Conservation (phyloP, 306 rosid genomes). For the Pterocarpus santalinus region DNA sequence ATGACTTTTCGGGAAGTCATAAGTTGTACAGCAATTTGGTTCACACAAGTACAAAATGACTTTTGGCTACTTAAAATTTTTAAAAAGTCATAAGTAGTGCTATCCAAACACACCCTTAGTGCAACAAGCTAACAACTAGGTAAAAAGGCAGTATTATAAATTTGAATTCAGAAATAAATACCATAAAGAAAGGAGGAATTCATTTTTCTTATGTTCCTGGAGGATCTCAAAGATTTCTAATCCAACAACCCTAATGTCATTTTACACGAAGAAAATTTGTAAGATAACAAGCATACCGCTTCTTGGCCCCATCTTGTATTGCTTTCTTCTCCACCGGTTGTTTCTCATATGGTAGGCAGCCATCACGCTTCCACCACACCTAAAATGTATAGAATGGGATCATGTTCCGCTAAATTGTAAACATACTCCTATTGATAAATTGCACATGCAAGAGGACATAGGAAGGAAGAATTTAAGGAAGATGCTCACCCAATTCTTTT, state of each 20-base stretch:
- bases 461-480: slow-evolving; percentile 29
- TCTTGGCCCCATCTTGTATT: slow-evolving; percentile 75
- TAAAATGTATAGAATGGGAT: slow-evolving; percentile 46
- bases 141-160: neutral
- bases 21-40: no score
- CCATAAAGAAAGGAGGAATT: neutral
- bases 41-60: no score
- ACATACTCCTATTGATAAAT: slow-evolving; percentile 17
- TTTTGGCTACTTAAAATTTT: no score
- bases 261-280: slow-evolving; percentile 8
- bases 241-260: slow-evolving; percentile 14
- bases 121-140: slow-evolving; percentile 19
- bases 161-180: slow-evolving; percentile 35
- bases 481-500: slow-evolving; percentile 90
- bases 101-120: no score
- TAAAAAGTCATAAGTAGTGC: no score
- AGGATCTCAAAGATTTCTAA: slow-evolving; percentile 31
- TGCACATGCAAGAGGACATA: neutral
- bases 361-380: slow-evolving; percentile 99
- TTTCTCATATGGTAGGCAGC: slow-evolving; percentile 93
- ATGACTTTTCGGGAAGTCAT: no score
- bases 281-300: slow-evolving; percentile 68
- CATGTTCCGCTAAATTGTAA: slow-evolving; percentile 17
- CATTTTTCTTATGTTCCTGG: slow-evolving; percentile 5
- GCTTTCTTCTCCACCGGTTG: slow-evolving; percentile 80